phyloP scores from a whole-genome alignment of 495 filamentous ascomycete species.

The Podospora australis region DNA sequence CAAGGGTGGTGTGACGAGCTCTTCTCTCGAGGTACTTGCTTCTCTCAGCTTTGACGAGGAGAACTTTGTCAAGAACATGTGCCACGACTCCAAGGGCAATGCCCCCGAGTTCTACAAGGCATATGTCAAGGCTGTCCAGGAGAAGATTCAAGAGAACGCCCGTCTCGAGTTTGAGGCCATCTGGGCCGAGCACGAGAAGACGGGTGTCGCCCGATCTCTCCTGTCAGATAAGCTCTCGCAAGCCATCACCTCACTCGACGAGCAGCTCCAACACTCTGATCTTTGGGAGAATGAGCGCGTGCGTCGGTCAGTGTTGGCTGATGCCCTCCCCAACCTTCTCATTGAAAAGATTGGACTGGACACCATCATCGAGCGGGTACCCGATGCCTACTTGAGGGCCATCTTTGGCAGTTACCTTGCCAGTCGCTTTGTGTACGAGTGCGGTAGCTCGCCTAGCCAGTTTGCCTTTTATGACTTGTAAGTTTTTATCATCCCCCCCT shows the following conservation, averaged over 20 bases:
- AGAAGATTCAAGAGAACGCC: slow-evolving; percentile 82
- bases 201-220: slow-evolving; percentile 68
- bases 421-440: slow-evolving; percentile 90
- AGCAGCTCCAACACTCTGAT: slow-evolving; percentile 87
- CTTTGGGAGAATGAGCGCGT: slow-evolving; percentile 82
- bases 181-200: slow-evolving; percentile 87
- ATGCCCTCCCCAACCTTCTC: slow-evolving; percentile 80
- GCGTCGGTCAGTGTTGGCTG: slow-evolving; percentile 67
- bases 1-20: slow-evolving; percentile 98
- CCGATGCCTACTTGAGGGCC: slow-evolving; percentile 83
- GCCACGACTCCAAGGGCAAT: slow-evolving; percentile 67
- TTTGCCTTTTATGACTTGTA: slow-evolving; percentile 99
- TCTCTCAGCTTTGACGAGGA: slow-evolving; percentile 88
- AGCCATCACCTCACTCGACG: slow-evolving; percentile 90
- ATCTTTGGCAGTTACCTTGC: slow-evolving; percentile 96
- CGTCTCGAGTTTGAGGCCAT: slow-evolving; percentile 94
- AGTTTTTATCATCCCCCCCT: slow-evolving; percentile 32
- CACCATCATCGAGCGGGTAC: slow-evolving; percentile 77
- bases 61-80: slow-evolving; percentile 90
- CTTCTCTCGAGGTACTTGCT: slow-evolving; percentile 90
- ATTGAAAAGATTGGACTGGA: slow-evolving; percentile 86
- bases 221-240: slow-evolving; percentile 82
- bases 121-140: slow-evolving; percentile 89
- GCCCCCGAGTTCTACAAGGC: slow-evolving; percentile 83
- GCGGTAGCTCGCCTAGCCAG: slow-evolving; percentile 85